phyloP scores from a whole-genome alignment of 2,329 filamentous ascomycete genomes.

The Lasiodiplodia gonubiensis region DNA sequence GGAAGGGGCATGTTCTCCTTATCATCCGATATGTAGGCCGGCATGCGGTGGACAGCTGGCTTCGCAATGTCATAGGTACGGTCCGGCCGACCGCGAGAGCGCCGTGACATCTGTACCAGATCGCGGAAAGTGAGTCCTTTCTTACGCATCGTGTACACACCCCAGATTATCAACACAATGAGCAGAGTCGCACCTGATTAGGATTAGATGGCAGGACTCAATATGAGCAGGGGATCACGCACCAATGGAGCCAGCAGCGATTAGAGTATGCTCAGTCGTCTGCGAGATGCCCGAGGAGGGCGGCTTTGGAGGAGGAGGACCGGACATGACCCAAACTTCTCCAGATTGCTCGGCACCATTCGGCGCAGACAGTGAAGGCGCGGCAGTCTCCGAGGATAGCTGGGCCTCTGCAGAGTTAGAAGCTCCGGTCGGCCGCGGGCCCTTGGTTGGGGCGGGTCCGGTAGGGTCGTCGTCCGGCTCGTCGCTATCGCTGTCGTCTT shows the following conservation, averaged over 20 bases:
- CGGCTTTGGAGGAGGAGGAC: conserved; percentile 31
- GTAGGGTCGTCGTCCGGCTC: not conserved
- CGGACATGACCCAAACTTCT: conserved; percentile 15
- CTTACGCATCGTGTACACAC: conserved; percentile 46
- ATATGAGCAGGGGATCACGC: conserved; percentile 28
- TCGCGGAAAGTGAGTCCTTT: conserved; percentile 41
- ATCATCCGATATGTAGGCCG: conserved; percentile 16
- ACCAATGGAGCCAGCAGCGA: conserved; percentile 49
- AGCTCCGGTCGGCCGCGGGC: not conserved
- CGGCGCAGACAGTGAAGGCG: not conserved
- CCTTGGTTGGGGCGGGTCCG: not conserved
- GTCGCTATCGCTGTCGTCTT: conserved; percentile 13
- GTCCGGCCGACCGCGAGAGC: conserved; percentile 17
- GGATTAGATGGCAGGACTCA: not conserved
- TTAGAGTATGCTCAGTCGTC: conserved; percentile 47
- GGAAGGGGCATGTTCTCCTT: conserved; percentile 4
- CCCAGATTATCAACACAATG: conserved; percentile 44
- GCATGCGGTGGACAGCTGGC: conserved; percentile 13
- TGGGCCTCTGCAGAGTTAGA: not conserved
- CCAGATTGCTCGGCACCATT: conserved; percentile 7
- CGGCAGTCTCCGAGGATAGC: not conserved
- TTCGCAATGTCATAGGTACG: conserved; percentile 25
- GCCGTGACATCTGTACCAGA: conserved; percentile 16
- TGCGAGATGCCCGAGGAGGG: conserved; percentile 39
- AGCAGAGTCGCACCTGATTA: conserved; percentile 46